These are phyloP conservation scores for Leishmania guyanensis DNA, from an alignment of 208 protist genomes.

Conservation along the genomic window DNA sequence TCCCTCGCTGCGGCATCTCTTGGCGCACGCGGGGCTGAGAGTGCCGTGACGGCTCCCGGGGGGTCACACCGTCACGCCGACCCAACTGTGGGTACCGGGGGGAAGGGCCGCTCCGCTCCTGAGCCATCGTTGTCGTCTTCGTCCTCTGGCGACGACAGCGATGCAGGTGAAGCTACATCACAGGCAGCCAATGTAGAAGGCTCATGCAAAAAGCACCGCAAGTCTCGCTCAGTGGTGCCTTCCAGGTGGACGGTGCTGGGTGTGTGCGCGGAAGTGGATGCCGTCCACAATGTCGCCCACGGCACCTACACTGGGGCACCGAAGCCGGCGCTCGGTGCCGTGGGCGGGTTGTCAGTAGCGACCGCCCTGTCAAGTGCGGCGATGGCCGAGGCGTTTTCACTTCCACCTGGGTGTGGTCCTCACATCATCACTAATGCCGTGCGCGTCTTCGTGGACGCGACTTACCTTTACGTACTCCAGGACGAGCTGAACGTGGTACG, in stretches of 20 bases:
- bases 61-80: neutral
- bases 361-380: neutral
- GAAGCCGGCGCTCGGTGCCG: conserved; percentile 6
- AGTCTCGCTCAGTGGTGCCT: conserved; percentile 1
- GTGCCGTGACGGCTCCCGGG: neutral
- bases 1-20: neutral
- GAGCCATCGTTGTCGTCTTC: neutral
- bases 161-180: neutral
- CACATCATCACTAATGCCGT: conserved; percentile 42
- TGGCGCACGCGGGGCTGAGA: neutral
- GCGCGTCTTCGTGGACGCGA: conserved; percentile 30
- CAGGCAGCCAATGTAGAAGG: neutral
- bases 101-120: neutral
- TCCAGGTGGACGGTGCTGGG: conserved; percentile 17
- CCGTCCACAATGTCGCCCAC: conserved; percentile 14
- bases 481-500: conserved; percentile 25
- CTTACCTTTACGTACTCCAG: conserved; percentile 32
- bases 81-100: neutral
- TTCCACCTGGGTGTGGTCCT: conserved; percentile 33
- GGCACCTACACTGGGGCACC: conserved; percentile 11
- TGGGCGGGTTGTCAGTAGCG: neutral
- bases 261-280: conserved; percentile 20
- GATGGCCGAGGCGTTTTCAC: neutral
- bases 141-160: neutral
- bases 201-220: neutral